These are phyloP conservation scores for Lasiosphaeris hirsuta DNA, from an alignment of 495 filamentous ascomycete species.

Conservation along the genomic window DNA sequence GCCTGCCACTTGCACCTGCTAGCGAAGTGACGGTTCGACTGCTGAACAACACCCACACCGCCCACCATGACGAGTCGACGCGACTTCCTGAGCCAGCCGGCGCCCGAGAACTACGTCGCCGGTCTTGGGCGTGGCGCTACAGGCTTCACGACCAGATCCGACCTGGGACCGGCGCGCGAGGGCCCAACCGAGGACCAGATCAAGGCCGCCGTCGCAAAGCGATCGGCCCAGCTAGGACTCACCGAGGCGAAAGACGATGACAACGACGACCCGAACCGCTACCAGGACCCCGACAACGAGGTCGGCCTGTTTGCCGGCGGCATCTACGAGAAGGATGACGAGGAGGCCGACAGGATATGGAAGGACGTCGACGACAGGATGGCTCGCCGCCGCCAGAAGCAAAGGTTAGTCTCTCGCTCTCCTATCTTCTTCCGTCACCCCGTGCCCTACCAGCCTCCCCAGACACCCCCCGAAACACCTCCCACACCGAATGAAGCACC, in stretches of 20 bases:
- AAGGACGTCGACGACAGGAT: conserved; percentile 94
- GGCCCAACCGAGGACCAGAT: conserved; percentile 97
- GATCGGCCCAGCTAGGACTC: conserved; percentile 76
- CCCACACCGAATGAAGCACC: conserved; percentile 36
- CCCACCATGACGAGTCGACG: conserved; percentile 68
- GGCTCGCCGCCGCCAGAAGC: conserved; percentile 76
- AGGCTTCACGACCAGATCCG: conserved; percentile 94
- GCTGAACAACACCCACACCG: neutral
- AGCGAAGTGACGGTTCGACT: neutral
- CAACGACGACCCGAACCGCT: conserved; percentile 79
- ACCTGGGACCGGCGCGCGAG: conserved; percentile 93
- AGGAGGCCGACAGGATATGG: conserved; percentile 95
- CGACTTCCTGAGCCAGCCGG: conserved; percentile 86
- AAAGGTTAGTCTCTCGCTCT: conserved; percentile 72
- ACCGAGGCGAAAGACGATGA: conserved; percentile 78
- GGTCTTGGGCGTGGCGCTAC: conserved; percentile 97
- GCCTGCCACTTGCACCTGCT: neutral
- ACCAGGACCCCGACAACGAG: conserved; percentile 95
- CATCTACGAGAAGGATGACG: conserved; percentile 91
- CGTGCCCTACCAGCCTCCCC: conserved; percentile 12
- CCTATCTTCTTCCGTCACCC: conserved; percentile 8
- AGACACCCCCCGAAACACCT: neutral
- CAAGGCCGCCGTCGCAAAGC: conserved; percentile 91
- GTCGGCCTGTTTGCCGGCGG: conserved; percentile 92
- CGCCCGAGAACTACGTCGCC: conserved; percentile 97